These are phyloP conservation scores for Sicyos baderoa DNA, from an alignment of 306 rosid genomes.

Conservation along the genomic window DNA sequence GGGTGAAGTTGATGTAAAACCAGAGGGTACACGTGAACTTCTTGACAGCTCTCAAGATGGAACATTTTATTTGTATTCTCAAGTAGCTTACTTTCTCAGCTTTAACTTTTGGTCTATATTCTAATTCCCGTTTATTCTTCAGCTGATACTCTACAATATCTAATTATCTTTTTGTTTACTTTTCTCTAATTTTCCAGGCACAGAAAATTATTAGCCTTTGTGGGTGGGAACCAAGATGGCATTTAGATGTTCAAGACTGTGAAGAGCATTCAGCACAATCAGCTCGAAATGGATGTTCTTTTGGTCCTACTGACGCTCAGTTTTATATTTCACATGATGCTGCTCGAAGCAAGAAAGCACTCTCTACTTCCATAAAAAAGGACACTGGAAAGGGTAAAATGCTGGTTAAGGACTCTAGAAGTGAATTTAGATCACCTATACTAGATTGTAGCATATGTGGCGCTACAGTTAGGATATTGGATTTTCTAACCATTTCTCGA, in stretches of 20 bases:
- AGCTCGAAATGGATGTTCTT: slow-evolving; percentile 83
- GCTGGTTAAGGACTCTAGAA: slow-evolving; percentile 54
- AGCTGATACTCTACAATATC: slow-evolving; percentile 12
- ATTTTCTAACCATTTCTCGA: slow-evolving; percentile 71
- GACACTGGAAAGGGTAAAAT: slow-evolving; percentile 68
- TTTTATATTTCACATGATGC: slow-evolving; percentile 56
- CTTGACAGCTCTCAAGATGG: slow-evolving; percentile 72
- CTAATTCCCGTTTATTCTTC: neutral
- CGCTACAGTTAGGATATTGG: slow-evolving; percentile 72
- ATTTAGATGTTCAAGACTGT: slow-evolving; percentile 77
- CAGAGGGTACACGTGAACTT: slow-evolving; percentile 53
- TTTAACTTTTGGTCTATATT: slow-evolving; percentile 10
- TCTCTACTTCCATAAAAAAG: slow-evolving; percentile 63
- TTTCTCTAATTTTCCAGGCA: slow-evolving; percentile 48
- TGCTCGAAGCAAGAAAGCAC: slow-evolving; percentile 56
- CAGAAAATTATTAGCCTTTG: slow-evolving; percentile 95
- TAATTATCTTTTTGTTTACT: slow-evolving; percentile 12
- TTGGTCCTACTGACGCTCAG: slow-evolving; percentile 66
- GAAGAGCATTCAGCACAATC: slow-evolving; percentile 99
- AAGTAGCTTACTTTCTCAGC: slow-evolving; percentile 40
- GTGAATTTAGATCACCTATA: slow-evolving; percentile 62
- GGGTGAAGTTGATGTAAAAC: slow-evolving; percentile 59
- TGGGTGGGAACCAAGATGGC: slow-evolving; percentile 99
- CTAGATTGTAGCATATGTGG: slow-evolving; percentile 97
- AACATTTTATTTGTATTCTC: slow-evolving; percentile 53